Base-by-base conservation (phyloP, 2,329 filamentous ascomycete species). In the Aspergillus pseudoviridinutans region DNA sequence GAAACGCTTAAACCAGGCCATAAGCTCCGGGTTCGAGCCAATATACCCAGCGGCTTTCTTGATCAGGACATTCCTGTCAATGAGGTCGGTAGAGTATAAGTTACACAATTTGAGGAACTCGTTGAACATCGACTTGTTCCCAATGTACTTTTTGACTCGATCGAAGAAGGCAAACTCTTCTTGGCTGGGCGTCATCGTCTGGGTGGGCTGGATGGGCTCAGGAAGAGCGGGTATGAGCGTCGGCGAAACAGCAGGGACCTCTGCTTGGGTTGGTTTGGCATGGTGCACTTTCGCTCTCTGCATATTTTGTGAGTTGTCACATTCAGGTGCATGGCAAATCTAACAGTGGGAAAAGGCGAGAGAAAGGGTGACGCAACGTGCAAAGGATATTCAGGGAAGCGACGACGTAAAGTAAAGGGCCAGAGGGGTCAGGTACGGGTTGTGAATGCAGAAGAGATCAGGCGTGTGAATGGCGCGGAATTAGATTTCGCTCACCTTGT, bases 81-180 rank as follows among this genome's bases (percentile, higher is more conserved):
- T 95, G 52, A 99, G 83, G 64, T 95, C 92, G 67, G 96, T 90
- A 24, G 90, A 94, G 78, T 91, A 99, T 29, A 99, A 82, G 66
- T 97, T 99, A 79, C 93, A 94, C 6, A 99, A 85, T 78, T 99
- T 99, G 62, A 99, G 78, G 74, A 99, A 99, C 73, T 99, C 94
- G 66, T 90, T 92, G 83, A 96, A 95, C 2, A 88, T 88, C 56
- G 91, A 89, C 72, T 96, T 90, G 74, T 97, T 97, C 60, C 89
- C 87, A 57, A 99, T 91, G 68, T 89, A 93, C 76, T 99, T 99
- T 82, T 97, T 97, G 20, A 94, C 92, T 7, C 92, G 88, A 60
- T 99, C 94, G 67, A 99, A 99, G 76, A 97, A 97, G 1, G 87
- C 87, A 53, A 97, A 82, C 70, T 97, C 93, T 57, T 97, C 93